Base-by-base conservation (phyloP, 2,329 filamentous ascomycete species). In the Chalara sp. region DNA sequence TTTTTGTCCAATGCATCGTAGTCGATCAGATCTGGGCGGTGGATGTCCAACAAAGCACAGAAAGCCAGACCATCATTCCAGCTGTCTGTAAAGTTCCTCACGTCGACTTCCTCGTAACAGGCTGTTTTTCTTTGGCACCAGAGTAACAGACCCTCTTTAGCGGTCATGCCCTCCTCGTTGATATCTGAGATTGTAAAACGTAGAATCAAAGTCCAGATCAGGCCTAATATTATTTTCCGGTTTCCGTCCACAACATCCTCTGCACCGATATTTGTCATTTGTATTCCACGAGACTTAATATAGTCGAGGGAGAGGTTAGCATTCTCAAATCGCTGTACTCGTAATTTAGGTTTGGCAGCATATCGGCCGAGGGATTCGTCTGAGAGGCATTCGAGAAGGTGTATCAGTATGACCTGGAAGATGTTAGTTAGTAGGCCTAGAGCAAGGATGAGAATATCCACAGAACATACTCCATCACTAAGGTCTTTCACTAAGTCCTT, bases 61-160 rank as follows among this genome's bases (percentile, higher is more conserved):
- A 99, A 99, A 43, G 93, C 93, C 53, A 99, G 76, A 7, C 93
- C 93, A 67, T 99, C 88, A 66, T 96, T 99, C 93, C 93, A 99
- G 69, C 93, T 97, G 33, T 78, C 76, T 51, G 90, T 96, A 68
- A 99, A 99, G 71, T 99, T 92, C 49, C 89, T 81, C 39, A 99
- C 90, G 60, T 97, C 87, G 28, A 99, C 91, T 66, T 95, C 93
- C 54, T 96, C 91, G 68, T 99, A 99, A 71, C 93, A 99, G 6
- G 93, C 93, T 32, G 93, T 99, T 74, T 99, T 99, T 62, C 93
- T 80, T 72, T 99, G 92, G 74, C 93, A 99, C 93, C 93, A 99
- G 29, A 99, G 73, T 51, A 99, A 72, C 62, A 99, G 73, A 56
- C 93, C 93, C 68, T 97, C 93, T 70, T 97, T 96, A 52, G 93